A percentile compares a stretch with the other conserved stretches of the same genome.
Conservation (phyloP, 2,329 filamentous ascomycete genomes). For the Scortechinia acanthostroma region DNA sequence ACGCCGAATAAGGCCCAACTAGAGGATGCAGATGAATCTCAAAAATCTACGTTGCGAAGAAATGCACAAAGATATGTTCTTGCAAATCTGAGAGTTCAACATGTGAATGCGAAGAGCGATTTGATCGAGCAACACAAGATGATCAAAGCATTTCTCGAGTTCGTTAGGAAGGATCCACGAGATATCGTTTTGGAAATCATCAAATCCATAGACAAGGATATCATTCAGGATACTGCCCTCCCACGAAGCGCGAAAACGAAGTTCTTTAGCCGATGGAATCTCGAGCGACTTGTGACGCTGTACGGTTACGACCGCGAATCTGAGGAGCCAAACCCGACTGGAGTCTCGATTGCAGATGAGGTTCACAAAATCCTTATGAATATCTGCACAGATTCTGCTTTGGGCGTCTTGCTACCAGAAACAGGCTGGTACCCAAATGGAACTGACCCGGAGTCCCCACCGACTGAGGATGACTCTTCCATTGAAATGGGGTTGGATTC, state of each 20-base stretch:
- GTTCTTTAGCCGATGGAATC: conserved; percentile 42
- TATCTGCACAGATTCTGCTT: conserved; percentile 42
- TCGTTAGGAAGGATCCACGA: conserved; percentile 42
- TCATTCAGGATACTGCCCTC: conserved; percentile 43
- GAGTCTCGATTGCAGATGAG: conserved; percentile 28
- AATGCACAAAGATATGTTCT: conserved; percentile 50
- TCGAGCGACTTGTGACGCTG: conserved; percentile 40
- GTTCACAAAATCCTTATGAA: conserved; percentile 45
- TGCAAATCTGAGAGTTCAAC: conserved; percentile 47
- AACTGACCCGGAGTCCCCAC: conserved; percentile 30
- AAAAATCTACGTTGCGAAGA: conserved; percentile 43
- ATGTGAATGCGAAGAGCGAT: conserved; percentile 45
- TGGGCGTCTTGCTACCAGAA: conserved; percentile 44
- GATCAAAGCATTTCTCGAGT: conserved; percentile 43
- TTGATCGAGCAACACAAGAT: conserved; percentile 48
- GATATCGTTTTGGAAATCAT: conserved; percentile 45
- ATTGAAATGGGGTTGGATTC: conserved; percentile 47
- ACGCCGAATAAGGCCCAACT: conserved; percentile 21
- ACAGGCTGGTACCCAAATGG: conserved; percentile 50
- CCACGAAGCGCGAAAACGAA: conserved; percentile 44
- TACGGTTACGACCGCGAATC: conserved; percentile 31
- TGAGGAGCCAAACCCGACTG: conserved; percentile 17
- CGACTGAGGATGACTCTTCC: conserved; percentile 23
- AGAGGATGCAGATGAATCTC: conserved; percentile 28
- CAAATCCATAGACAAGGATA: conserved; percentile 38